Conservation (phyloP, 1,284 basidiomycete genomes). For the Tremellales sp. region DNA sequence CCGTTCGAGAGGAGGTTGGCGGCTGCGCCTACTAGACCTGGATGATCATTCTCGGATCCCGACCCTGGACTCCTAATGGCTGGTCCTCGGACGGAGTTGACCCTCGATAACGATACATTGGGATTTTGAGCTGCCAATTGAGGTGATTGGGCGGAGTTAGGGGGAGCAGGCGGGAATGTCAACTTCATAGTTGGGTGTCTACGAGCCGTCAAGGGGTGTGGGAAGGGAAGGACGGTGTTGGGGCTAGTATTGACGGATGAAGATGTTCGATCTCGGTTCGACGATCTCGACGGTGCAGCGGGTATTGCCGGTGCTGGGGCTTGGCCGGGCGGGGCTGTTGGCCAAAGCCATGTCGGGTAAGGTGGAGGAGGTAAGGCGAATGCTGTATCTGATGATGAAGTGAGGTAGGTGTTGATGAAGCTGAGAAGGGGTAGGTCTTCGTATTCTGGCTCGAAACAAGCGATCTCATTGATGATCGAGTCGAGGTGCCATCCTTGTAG, state of each 20-base stretch:
- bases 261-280: slow-evolving; percentile 1
- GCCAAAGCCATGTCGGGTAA: slow-evolving; percentile 45
- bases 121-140: background rate
- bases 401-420: slow-evolving; percentile 37
- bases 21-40: slow-evolving; percentile 8
- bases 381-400: slow-evolving; percentile 16
- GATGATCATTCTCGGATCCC: background rate
- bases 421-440: slow-evolving; percentile 38
- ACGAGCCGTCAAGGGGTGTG: slow-evolving; percentile 33
- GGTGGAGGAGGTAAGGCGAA: slow-evolving; percentile 33
- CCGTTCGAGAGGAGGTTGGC: slow-evolving; percentile 3
- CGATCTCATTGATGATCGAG: slow-evolving; percentile 37
- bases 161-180: slow-evolving; percentile 20
- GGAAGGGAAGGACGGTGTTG: slow-evolving; percentile 25
- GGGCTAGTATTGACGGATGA: slow-evolving; percentile 1
- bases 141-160: slow-evolving; percentile 1
- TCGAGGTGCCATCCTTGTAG: slow-evolving; percentile 44
- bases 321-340: slow-evolving; percentile 3
- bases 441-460: slow-evolving; percentile 41
- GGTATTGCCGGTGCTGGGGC: background rate
- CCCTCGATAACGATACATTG: slow-evolving; percentile 1
- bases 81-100: background rate
- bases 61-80: too few relatives aligned
- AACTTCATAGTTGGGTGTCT: slow-evolving; percentile 43
- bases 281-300: background rate